These are phyloP conservation scores for Alternaria arborescens DNA, from an alignment of 2,329 filamentous ascomycete species.

Conservation along the genomic window DNA sequence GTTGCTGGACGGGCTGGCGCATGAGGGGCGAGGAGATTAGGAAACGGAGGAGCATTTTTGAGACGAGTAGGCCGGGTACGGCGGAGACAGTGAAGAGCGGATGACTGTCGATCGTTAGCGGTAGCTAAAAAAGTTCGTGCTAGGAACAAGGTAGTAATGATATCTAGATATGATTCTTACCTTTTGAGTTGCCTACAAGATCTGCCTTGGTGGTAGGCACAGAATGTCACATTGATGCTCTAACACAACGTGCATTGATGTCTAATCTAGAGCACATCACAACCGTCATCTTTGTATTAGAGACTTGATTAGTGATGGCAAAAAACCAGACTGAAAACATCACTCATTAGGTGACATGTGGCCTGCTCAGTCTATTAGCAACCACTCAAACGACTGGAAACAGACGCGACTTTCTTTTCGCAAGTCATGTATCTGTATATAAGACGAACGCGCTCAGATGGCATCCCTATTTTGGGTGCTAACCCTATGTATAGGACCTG, in stretches of 20 bases:
- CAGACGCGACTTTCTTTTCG: neutral
- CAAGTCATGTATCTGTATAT: neutral
- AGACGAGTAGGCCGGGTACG: constrained; percentile 3
- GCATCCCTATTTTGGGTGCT: neutral
- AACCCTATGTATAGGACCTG: neutral
- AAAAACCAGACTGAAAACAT: neutral
- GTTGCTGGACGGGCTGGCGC: constrained; percentile 1
- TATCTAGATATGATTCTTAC: neutral
- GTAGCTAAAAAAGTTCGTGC: neutral
- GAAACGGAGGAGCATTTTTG: constrained; percentile 1
- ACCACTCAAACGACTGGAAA: rapidly evolving
- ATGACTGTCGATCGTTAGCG: neutral
- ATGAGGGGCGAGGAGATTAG: neutral
- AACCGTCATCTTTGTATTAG: too few relatives aligned
- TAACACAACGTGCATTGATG: too few relatives aligned
- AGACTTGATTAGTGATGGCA: neutral
- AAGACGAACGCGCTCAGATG: too few relatives aligned
- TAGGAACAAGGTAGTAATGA: neutral
- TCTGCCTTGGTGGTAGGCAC: neutral
- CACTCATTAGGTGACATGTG: neutral
- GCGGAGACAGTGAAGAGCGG: neutral
- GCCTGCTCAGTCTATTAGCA: neutral
- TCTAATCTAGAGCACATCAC: too few relatives aligned
- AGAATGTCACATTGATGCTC: neutral
- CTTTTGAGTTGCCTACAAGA: neutral